A percentile compares a stretch with the other conserved stretches of the same genome.
phyloP scores from a whole-genome alignment of 2,329 filamentous ascomycete genomes.

The Lecanoromycetidae sp. region DNA sequence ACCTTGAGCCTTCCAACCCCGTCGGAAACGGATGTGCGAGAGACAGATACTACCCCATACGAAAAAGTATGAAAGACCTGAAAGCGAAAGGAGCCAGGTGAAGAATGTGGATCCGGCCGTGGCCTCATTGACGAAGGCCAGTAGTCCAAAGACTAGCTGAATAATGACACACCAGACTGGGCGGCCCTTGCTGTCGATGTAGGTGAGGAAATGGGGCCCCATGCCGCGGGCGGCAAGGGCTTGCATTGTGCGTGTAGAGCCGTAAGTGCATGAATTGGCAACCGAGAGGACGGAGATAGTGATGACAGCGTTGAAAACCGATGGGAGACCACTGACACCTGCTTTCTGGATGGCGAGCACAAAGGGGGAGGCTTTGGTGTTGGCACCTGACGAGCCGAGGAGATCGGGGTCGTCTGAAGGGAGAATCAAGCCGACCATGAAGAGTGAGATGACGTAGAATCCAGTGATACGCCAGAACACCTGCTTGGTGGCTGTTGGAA shows the following conservation, averaged over 20 bases:
- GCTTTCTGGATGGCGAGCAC: conserved; percentile 53
- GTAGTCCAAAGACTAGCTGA: conserved; percentile 30
- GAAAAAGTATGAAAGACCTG: conserved; percentile 51
- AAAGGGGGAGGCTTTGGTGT: conserved; percentile 47
- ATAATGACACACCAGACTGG: conserved; percentile 32
- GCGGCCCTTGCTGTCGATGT: conserved; percentile 35
- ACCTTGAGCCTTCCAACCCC: conserved; percentile 46
- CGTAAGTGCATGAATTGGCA: conserved; percentile 47
- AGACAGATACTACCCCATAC: conserved; percentile 55
- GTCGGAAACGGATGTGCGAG: conserved; percentile 56
- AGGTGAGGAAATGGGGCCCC: conserved; percentile 33
- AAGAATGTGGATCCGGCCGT: conserved; percentile 42
- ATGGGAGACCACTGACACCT: conserved; percentile 47
- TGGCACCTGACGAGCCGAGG: conserved; percentile 27
- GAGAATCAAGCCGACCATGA: conserved; percentile 36
- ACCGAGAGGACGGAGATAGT: conserved; percentile 49
- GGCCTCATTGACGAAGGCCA: conserved; percentile 32
- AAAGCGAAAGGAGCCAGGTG: conserved; percentile 53
- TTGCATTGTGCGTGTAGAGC: conserved; percentile 45
- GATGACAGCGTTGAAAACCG: conserved; percentile 57
- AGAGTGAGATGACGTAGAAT: conserved; percentile 37
- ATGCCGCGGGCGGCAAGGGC: conserved; percentile 39
- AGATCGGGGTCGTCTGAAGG: conserved; percentile 30
- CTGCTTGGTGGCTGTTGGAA: conserved; percentile 38
- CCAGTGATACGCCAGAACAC: conserved; percentile 41